phyloP scores from a whole-genome alignment of 345 rosid genomes.

The Ceriops zippeliana region DNA sequence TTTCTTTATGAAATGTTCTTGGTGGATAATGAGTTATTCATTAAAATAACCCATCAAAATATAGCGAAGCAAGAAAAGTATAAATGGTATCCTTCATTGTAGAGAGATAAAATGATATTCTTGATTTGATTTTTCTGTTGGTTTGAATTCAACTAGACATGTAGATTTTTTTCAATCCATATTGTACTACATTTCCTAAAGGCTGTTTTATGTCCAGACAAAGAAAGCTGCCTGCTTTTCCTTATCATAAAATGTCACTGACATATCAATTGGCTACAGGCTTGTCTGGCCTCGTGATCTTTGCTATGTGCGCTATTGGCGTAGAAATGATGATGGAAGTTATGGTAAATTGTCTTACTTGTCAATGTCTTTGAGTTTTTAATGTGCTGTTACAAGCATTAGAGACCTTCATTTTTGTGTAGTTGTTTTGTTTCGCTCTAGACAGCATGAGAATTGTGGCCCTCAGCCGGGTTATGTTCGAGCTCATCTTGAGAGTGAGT shows the following conservation, averaged over 20 bases:
- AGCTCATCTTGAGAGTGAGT: conserved; percentile 95
- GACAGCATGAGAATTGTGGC: conserved; percentile 91
- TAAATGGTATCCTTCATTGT: too few species aligned
- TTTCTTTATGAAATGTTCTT: too few species aligned
- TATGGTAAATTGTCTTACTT: conserved; percentile 56
- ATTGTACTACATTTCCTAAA: neutral
- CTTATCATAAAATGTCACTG: neutral
- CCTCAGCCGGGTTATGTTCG: conserved; percentile 93
- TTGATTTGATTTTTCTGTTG: too few species aligned
- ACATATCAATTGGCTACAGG: conserved; percentile 45
- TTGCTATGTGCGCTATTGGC: conserved; percentile 99
- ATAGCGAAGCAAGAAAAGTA: too few species aligned
- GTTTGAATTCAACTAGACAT: too few species aligned
- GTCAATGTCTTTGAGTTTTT: conserved; percentile 10
- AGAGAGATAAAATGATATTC: too few species aligned
- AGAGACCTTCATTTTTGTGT: conserved; percentile 30
- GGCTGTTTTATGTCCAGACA: neutral
- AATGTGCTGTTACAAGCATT: conserved; percentile 15
- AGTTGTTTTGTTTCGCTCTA: conserved; percentile 96
- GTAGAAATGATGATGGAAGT: conserved; percentile 97
- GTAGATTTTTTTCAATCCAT: neutral
- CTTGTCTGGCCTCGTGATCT: conserved; percentile 99
- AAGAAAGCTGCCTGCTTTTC: conserved; percentile 1
- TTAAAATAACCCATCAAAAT: too few species aligned
- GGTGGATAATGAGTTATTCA: too few species aligned